A percentile compares a stretch with the other conserved stretches of the same genome.
Evolutionary conservation across 1,139 yeast species (phyloP).

Genomic region (Starmera stellimalicola): DNA sequence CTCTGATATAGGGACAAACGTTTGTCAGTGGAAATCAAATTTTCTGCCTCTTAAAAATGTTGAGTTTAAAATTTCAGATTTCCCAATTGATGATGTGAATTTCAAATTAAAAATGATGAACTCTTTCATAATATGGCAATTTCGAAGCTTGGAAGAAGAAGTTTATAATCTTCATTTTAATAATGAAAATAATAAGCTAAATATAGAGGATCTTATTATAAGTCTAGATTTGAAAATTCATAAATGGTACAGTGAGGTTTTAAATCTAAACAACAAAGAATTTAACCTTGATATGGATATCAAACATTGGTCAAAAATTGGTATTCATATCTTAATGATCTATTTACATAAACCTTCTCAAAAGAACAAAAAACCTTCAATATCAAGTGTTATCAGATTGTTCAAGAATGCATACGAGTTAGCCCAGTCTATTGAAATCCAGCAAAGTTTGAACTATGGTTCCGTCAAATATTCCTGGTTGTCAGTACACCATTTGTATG

Average conservation of each 20-base stretch:
- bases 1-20: background rate
- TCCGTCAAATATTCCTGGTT: slow-evolving; percentile 1
- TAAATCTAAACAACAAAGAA: background rate
- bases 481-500: background rate
- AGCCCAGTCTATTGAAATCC: background rate
- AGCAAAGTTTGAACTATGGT: background rate
- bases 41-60: background rate
- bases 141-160: background rate
- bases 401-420: background rate
- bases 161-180: background rate
- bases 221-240: background rate
- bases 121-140: background rate
- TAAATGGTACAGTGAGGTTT: background rate
- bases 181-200: background rate
- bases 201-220: background rate
- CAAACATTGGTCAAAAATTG: background rate
- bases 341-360: background rate
- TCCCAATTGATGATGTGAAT: background rate
- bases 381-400: background rate
- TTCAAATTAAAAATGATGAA: background rate
- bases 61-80: background rate
- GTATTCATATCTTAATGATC: background rate
- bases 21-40: slow-evolving; percentile 1
- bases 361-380: background rate
- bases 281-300: background rate